These are phyloP conservation scores for Penicillium sp. DNA, from an alignment of 2,329 filamentous ascomycete species.

Conservation along the genomic window DNA sequence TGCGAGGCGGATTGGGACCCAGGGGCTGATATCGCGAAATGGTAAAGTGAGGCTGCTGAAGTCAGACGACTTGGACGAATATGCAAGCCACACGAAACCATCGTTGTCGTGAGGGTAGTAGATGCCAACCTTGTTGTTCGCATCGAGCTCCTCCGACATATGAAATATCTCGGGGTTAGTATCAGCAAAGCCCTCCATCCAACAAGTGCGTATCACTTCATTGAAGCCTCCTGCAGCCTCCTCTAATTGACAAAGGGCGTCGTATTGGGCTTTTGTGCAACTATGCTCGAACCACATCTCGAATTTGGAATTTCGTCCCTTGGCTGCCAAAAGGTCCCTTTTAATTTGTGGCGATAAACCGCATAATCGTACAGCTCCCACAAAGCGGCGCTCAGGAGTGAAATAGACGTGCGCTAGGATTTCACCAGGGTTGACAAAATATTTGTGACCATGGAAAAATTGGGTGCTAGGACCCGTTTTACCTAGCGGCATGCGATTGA, in stretches of 20 bases:
- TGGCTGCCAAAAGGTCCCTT: constrained; percentile 17
- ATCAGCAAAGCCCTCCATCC: constrained; percentile 38
- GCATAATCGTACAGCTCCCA: constrained; percentile 36
- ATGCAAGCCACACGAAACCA: constrained; percentile 31
- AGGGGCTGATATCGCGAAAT: background rate
- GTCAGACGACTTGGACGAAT: constrained; percentile 25
- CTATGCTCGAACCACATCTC: constrained; percentile 38
- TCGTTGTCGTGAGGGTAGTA: constrained; percentile 20
- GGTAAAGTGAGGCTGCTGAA: constrained; percentile 29
- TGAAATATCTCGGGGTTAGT: constrained; percentile 28
- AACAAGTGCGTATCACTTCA: constrained; percentile 28
- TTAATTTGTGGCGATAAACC: constrained; percentile 19
- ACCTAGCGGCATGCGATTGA: constrained; percentile 11
- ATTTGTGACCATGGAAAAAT: background rate
- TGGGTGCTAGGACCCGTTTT: background rate
- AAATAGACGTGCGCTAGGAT: constrained; percentile 32
- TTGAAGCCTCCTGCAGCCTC: constrained; percentile 6
- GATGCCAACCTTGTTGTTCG: constrained; percentile 32
- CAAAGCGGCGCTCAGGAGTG: constrained; percentile 28
- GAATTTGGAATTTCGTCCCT: constrained; percentile 8
- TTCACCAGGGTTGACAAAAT: constrained; percentile 30
- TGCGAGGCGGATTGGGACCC: constrained; percentile 24
- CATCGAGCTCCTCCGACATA: constrained; percentile 30
- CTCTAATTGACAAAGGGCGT: constrained; percentile 30
- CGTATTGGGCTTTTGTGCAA: constrained; percentile 32